Evolutionary conservation across 2,329 filamentous ascomycete genomes (phyloP).

Genomic region (Annulohypoxylon truncatum): DNA sequence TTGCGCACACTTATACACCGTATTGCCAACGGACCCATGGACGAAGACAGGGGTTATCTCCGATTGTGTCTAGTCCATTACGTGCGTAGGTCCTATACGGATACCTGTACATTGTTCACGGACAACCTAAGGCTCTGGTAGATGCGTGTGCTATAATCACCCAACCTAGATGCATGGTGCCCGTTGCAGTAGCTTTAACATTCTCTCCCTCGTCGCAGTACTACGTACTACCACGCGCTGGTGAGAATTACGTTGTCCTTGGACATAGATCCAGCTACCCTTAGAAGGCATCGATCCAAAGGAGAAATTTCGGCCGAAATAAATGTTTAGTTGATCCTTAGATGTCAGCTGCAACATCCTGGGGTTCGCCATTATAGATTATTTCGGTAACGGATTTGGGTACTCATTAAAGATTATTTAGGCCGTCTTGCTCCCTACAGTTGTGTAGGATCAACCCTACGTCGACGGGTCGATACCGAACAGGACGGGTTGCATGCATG

Average conservation of each 20-base stretch:
- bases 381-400: slow-evolving; percentile 32
- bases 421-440: slow-evolving; percentile 20
- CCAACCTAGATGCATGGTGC: slow-evolving; percentile 12
- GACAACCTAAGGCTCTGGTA: slow-evolving; percentile 1
- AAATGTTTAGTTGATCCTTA: slow-evolving; percentile 1
- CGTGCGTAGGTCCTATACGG: slow-evolving; percentile 29
- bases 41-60: slow-evolving; percentile 21
- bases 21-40: slow-evolving; percentile 13
- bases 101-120: background rate
- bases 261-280: background rate
- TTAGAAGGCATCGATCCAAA: background rate
- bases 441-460: slow-evolving; percentile 17
- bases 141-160: slow-evolving; percentile 16
- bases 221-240: background rate
- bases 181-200: slow-evolving; percentile 5
- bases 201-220: slow-evolving; percentile 1
- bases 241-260: slow-evolving; percentile 5
- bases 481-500: slow-evolving; percentile 22
- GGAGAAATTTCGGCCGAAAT: slow-evolving; percentile 33
- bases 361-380: slow-evolving; percentile 7
- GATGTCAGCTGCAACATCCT: slow-evolving; percentile 13
- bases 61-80: slow-evolving; percentile 28
- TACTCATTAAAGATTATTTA: slow-evolving; percentile 28
- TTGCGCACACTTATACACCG: slow-evolving; percentile 8
- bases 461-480: slow-evolving; percentile 6